Base-by-base conservation (phyloP, 805 yeast species). In the Huiozyma naganishii region DNA sequence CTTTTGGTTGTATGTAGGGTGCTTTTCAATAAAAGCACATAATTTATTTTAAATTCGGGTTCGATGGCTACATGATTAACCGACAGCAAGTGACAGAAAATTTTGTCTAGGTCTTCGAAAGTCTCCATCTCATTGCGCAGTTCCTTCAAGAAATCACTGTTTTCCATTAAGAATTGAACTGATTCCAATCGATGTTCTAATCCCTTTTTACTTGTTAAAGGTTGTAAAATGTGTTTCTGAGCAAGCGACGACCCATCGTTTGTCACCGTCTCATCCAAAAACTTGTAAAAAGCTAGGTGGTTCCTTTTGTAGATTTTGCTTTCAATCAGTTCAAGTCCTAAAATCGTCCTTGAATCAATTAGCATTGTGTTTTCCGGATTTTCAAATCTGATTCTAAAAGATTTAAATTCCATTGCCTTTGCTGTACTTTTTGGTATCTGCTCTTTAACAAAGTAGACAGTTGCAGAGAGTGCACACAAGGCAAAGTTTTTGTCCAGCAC, bases 201-300 rank as follows among this genome's bases (percentile, higher is more conserved):
- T 23, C 69, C 64, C 0, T 48, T 46, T 12, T 45, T 46, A 47
- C 69, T 68, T 0, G 73, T 70, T 11, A 73, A 49, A 0, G 77
- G 78, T 45, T 73, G 78, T n/a, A 73, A 47, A 3, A 72, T 64
- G 41, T 64, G 32, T 60, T 67, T 46, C 65, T 62, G 40, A 74
- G 52, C 6, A 66, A 45, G 41, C 77, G 48, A 11, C 53, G 56
- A 0, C 77, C 78, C 77, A 73, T 73, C 42, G n/a, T 64, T 68
- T 0, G 78, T 73, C 0, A 52, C 45, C 0, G 75, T 70, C 1
- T 53, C 48, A 48, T 72, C 63, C 37, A 72, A 47, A 36, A 60
- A 57, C 27, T 65, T 68, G 29, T 64, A 59, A 6, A 73, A 52
- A 0, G 69, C 61, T 7, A 56, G 40, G 23, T 17, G 4, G 0